Percentiles rank a stretch among this genome's conserved stretches.
These are phyloP conservation scores for Verbascum thapsus DNA, from an alignment of 257 asterid species.

Conservation along the genomic window DNA sequence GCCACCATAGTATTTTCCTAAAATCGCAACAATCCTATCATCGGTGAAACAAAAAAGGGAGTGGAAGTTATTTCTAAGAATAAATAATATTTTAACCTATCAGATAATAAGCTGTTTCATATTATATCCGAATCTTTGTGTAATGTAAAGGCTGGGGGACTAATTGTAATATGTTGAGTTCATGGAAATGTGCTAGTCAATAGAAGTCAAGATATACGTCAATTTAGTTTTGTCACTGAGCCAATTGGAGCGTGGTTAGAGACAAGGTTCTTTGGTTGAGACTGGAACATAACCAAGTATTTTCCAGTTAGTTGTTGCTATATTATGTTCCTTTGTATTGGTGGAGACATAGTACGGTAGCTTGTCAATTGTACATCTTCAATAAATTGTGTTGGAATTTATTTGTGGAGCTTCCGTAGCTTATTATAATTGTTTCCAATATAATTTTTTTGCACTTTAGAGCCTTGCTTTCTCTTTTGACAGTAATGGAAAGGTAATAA, in stretches of 20 bases:
- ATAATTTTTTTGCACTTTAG: constrained; percentile 8
- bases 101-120: constrained; percentile 2
- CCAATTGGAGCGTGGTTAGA: constrained; percentile 16
- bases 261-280: background rate
- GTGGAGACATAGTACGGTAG: background rate
- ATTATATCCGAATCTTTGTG: background rate
- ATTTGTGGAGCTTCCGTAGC: background rate
- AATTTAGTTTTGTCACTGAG: constrained; percentile 1
- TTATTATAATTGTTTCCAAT: background rate
- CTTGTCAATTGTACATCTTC: background rate
- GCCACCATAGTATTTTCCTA: background rate
- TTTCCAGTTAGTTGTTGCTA: constrained; percentile 17
- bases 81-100: background rate
- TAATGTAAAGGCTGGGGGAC: background rate
- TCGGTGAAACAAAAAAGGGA: constrained; percentile 1
- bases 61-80: background rate
- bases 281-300: background rate
- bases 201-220: background rate
- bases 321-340: constrained; percentile 3
- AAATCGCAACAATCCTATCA: background rate
- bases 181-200: background rate
- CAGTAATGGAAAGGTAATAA: background rate
- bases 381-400: background rate
- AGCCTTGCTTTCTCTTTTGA: background rate
- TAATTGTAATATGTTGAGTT: constrained; percentile 7